These are phyloP conservation scores for Silene latifolia DNA, from an alignment of 148 eudicot genomes.

Conservation along the genomic window DNA sequence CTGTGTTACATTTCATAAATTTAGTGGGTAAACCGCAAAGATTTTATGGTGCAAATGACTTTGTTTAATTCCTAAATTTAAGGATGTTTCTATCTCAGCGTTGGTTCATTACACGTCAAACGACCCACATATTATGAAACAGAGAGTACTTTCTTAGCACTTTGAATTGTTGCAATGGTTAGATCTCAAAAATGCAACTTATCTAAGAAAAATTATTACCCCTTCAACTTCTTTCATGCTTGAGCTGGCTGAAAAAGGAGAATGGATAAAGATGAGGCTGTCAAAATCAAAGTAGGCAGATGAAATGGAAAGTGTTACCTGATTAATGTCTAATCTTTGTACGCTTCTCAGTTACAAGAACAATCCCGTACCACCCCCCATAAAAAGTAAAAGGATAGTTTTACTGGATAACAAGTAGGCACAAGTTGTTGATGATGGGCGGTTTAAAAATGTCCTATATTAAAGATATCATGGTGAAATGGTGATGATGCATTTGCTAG, in stretches of 20 bases:
- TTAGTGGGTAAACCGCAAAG: neutral
- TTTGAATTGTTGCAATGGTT: neutral
- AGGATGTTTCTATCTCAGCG: neutral
- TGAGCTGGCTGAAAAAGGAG: neutral
- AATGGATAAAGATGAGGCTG: neutral
- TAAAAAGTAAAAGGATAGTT: neutral
- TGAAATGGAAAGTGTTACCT: neutral
- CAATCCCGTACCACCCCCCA: neutral
- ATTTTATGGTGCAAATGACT: neutral
- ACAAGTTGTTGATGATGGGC: neutral
- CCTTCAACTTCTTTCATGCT: neutral
- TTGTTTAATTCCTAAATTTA: neutral
- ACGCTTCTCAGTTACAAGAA: neutral
- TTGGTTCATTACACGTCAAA: neutral
- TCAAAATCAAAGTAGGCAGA: neutral
- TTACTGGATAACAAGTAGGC: neutral
- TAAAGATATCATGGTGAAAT: neutral
- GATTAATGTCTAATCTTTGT: neutral
- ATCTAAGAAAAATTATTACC: neutral
- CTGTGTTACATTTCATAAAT: neutral
- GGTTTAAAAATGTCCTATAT: neutral
- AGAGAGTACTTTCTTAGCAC: neutral
- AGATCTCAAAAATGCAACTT: neutral
- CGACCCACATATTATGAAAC: neutral
- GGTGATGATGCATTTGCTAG: neutral